phyloP scores from a whole-genome alignment of 176 grass and related monocot genomes.

The Alopecurus myosuroides region DNA sequence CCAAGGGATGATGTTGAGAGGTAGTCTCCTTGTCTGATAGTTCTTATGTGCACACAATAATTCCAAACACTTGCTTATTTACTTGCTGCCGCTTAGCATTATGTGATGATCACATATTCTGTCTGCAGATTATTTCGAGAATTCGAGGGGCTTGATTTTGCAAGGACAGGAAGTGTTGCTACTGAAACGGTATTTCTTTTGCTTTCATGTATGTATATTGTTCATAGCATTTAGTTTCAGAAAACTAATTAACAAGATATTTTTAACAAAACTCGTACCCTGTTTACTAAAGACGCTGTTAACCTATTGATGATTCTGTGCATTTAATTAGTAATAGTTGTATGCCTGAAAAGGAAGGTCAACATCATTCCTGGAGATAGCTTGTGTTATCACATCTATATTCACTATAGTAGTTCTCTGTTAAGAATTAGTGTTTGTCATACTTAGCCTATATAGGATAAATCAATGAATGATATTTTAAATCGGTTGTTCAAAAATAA shows the following conservation, averaged over 20 bases:
- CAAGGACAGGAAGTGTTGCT: conserved; percentile 64
- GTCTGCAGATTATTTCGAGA: conserved; percentile 58
- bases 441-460: neutral
- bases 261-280: neutral
- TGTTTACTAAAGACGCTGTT: neutral
- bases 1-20: conserved; percentile 83
- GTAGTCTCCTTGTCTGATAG: conserved; percentile 20
- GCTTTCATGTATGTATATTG: neutral
- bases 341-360: neutral
- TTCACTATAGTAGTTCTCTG: neutral
- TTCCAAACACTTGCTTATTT: neutral
- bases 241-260: neutral
- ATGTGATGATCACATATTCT: neutral
- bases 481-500: too few species aligned
- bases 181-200: conserved; percentile 63
- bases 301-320: neutral
- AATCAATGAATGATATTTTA: neutral
- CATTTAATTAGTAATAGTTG: neutral
- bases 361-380: neutral
- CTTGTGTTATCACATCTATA: neutral
- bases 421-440: neutral
- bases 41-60: neutral
- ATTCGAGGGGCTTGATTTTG: conserved; percentile 83
- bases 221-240: neutral
- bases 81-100: neutral